Base-by-base conservation (phyloP, 345 rosid species). In the Isatis tinctoria region DNA sequence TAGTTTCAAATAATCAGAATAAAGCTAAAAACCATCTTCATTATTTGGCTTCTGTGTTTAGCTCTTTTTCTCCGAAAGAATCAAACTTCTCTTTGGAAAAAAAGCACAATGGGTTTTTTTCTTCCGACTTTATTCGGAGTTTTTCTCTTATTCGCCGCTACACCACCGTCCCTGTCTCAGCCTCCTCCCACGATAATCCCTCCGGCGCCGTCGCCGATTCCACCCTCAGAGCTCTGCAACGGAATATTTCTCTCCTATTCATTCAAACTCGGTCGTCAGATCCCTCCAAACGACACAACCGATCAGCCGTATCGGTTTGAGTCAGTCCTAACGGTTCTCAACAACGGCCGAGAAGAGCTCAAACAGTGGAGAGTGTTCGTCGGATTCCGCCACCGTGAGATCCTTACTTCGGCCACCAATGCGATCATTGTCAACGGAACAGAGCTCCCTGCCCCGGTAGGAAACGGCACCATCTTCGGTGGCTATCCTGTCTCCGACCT, bases 291-390 rank as follows among this genome's bases (percentile, higher is more conserved):
- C 27, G 78, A 82, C 45, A 86, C 87, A 45, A 48, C 39, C 9
- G 83, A 82, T 82, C 99, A 95, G 80, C 84, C 98, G 3, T 95
- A 90, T 78, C 80, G 93, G 7, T 95, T 95, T 73, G 84, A 90
- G 77, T 95, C 99, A 3, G 82, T 90, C 1, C 84, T 95, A 10
- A 86, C 83, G 9, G 82, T 92, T 24, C 78, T 88, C 62, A 95
- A 95, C 80, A 86, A 87, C 59, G 98, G 92, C 1, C 79, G 82
- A 22, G 92, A 88, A 52, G 88, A 82, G 71, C 87, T 95, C 13
- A 82, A 88, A 74, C 82, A 92, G 0, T 95, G 99, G 99, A 80
- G 69, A 70, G 97, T 75, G 41, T 87, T 81, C 47, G 97, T 92
- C 35, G 92, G 90, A 24, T 95, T 95, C 52, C 73, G 43, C 17